Evolutionary conservation across 768 basidiomycete species (phyloP).

Genomic region (Mrakia hoshinonis): DNA sequence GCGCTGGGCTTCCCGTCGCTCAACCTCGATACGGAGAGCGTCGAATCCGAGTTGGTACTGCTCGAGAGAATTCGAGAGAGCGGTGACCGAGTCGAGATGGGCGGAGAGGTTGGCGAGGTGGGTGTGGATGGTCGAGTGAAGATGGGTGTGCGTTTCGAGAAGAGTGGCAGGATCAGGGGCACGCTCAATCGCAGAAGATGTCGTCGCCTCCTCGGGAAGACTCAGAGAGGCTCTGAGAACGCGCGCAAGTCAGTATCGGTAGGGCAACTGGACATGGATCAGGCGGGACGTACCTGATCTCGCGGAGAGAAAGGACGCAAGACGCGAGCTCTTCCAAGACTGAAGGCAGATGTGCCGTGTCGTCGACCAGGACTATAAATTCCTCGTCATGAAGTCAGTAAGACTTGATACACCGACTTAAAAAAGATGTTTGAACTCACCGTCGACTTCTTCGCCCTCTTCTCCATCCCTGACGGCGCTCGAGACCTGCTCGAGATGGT

Average conservation of each 20-base stretch:
- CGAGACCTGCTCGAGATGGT: constrained; percentile 12
- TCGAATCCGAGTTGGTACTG: background rate
- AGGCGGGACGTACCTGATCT: background rate
- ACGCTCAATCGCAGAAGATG: background rate
- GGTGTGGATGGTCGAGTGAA: background rate
- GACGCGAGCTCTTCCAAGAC: background rate
- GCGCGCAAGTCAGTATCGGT: background rate
- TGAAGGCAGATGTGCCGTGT: constrained; percentile 9
- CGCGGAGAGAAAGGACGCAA: background rate
- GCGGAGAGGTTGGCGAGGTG: background rate
- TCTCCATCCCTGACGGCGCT: constrained; percentile 10
- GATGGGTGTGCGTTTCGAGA: constrained; percentile 5
- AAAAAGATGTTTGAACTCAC: background rate
- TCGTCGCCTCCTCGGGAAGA: background rate
- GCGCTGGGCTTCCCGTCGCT: background rate
- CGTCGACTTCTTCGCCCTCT: constrained; percentile 10
- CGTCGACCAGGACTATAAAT: constrained; percentile 5
- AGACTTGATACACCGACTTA: no score
- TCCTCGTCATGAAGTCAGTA: no score
- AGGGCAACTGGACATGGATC: background rate
- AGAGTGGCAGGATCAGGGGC: background rate
- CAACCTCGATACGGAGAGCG: background rate
- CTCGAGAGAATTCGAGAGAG: background rate
- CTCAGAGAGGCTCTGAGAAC: background rate
- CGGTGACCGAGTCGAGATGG: background rate